Base-by-base conservation (phyloP, 2,329 filamentous ascomycete species). In the Thelonectria discophora region DNA sequence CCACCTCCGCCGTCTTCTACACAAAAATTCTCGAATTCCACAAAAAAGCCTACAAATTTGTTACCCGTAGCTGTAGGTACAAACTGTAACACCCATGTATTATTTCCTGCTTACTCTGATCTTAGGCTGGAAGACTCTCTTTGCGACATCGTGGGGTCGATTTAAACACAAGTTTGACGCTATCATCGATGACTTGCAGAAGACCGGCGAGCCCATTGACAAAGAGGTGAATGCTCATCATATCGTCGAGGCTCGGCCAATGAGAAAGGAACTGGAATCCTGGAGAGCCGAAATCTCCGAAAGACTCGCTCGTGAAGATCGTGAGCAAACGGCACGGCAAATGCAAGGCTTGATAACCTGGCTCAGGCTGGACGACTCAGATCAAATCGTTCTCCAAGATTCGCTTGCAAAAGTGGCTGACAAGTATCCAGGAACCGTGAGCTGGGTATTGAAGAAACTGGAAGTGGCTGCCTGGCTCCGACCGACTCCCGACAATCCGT, bases 11-110 rank as follows among this genome's bases (percentile, higher is more conserved):
- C 0, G 58, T 79, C 0, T 80, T 82, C 32, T 84, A 84, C 42
- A 68, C 75, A 0, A 80, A 84, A n/a, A 82, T 84, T 18, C 69
- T 84, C 0, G 62, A 78, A 12, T 84, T 84, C 39, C 82, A 85
- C 51, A 76, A 76, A 20, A 48, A 77, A 3, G 79, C 81, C 0
- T 84, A 85, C 58, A 77, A 76, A 13, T 82, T 82, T 43, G 75
- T 84, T 17, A 69, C 74, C 0, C 62, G 75, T 27, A 74, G 69
- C 15, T 53, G 75, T 76, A 46, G 60, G 72, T 62, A 2, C 17
- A 2, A 39, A 18, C 10, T 9, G n/a, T 12, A 5, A 9, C 6
- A 3, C 30, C 24, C 24, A 1, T 6, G 9, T 20, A 13, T 27
- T 1, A n/a, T 2, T 15, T 40, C 9, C 34, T 71, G 21, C 7